phyloP scores from a whole-genome alignment of 768 basidiomycete genomes.

The Leccinum subtestaceum region DNA sequence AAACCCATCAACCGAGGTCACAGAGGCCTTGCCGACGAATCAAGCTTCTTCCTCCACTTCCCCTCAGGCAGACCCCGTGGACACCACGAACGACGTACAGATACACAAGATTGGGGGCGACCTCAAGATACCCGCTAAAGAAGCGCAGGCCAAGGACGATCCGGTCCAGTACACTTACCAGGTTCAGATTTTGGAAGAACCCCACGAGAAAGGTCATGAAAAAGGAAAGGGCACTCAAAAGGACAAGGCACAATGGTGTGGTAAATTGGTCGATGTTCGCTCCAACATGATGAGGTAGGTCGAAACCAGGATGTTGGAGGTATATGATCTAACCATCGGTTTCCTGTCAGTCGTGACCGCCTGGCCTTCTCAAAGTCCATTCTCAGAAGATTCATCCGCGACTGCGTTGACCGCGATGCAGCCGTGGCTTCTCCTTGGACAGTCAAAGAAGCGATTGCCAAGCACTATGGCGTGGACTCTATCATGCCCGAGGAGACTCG shows the following conservation, averaged over 20 bases:
- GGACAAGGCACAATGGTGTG: constrained; percentile 63
- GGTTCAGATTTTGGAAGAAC: constrained; percentile 79
- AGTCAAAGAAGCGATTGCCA: constrained; percentile 83
- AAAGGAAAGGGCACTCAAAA: constrained; percentile 56
- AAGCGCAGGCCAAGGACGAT: constrained; percentile 69
- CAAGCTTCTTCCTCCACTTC: constrained; percentile 42
- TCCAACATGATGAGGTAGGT: constrained; percentile 77
- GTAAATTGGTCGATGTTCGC: constrained; percentile 80
- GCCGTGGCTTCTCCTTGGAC: constrained; percentile 95
- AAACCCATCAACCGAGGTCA: constrained; percentile 42
- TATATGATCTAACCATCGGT: constrained; percentile 1
- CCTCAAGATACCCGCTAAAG: constrained; percentile 70
- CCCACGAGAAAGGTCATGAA: constrained; percentile 64
- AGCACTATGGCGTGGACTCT: constrained; percentile 78
- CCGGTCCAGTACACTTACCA: constrained; percentile 84
- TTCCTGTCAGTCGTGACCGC: constrained; percentile 75
- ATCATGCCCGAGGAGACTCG: constrained; percentile 85
- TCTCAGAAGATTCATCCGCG: constrained; percentile 91
- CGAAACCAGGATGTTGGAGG: constrained; percentile 1
- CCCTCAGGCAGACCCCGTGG: constrained; percentile 43
- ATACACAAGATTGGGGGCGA: constrained; percentile 75
- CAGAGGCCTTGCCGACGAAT: constrained; percentile 33
- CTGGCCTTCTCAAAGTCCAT: constrained; percentile 96
- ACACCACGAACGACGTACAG: constrained; percentile 47
- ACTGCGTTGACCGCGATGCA: constrained; percentile 90